Conservation (phyloP, 345 rosid genomes). For the Pugionium dolabratum region DNA sequence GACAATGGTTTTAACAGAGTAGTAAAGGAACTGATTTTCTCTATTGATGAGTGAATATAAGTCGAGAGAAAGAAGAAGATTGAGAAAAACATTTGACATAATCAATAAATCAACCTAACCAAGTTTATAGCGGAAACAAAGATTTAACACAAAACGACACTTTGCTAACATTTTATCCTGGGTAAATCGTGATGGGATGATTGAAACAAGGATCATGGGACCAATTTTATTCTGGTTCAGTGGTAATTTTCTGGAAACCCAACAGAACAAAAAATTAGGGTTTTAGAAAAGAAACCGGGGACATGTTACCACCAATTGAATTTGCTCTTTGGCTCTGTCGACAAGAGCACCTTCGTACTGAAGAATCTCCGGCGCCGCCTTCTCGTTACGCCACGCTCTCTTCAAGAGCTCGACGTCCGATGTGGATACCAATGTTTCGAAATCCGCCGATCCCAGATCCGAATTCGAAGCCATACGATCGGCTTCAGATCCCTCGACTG, state of each 20-base stretch:
- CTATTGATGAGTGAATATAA: background rate
- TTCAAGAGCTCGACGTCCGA: conserved; percentile 70
- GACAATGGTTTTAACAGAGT: background rate
- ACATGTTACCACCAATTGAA: conserved; percentile 52
- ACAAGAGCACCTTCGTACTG: conserved; percentile 55
- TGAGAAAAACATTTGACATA: too few species aligned
- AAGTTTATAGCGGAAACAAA: too few species aligned
- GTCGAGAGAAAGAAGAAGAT: too few species aligned
- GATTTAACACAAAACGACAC: too few species aligned
- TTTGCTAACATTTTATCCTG: background rate
- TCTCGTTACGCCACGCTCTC: conserved; percentile 89
- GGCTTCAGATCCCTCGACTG: background rate
- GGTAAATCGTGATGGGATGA: background rate
- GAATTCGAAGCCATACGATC: conserved; percentile 43
- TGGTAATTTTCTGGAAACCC: background rate
- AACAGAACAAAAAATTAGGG: background rate
- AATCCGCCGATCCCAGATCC: conserved; percentile 46
- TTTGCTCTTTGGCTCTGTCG: conserved; percentile 55
- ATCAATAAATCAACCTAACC: too few species aligned
- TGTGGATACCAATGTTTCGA: conserved; percentile 60
- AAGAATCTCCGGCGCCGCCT: conserved; percentile 88
- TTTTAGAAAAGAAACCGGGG: background rate
- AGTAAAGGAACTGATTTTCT: background rate
- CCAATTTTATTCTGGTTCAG: too few species aligned
- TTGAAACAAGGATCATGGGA: background rate